Percentiles rank a stretch among this genome's conserved stretches.
phyloP scores from a whole-genome alignment of 371 early-diverging fungal genomes.

The Mortierella sp. region DNA sequence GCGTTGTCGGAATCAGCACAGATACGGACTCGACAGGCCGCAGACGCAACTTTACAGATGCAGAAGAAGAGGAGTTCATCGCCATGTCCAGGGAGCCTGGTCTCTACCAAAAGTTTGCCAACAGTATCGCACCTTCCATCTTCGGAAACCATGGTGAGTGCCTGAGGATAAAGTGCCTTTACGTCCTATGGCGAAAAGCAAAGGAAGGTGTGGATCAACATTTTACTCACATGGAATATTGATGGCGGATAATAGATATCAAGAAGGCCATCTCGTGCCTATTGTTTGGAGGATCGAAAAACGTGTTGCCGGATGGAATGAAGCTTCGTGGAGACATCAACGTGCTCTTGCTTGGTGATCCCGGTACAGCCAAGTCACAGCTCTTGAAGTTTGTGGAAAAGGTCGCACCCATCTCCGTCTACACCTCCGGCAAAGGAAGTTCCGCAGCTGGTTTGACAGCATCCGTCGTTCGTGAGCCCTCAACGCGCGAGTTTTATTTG shows the following conservation, averaged over 20 bases:
- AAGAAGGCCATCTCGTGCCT: conserved; percentile 98
- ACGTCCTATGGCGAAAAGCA: no score
- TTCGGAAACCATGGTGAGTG: conserved; percentile 81
- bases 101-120: conserved; percentile 89
- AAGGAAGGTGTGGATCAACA: no score
- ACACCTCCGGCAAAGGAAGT: conserved; percentile 98
- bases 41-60: conserved; percentile 77
- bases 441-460: conserved; percentile 99
- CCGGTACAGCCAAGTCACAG: conserved; percentile 99
- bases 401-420: conserved; percentile 97
- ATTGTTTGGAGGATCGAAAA: conserved; percentile 98
- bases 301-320: conserved; percentile 96
- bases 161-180: neutral
- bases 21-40: conserved; percentile 83
- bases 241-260: conserved; percentile 82
- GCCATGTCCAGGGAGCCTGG: conserved; percentile 88
- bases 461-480: conserved; percentile 91
- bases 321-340: conserved; percentile 99
- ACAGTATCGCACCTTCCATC: conserved; percentile 97
- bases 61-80: conserved; percentile 93
- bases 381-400: conserved; percentile 99
- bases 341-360: conserved; percentile 99
- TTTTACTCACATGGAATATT: no score
- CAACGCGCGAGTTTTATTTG: conserved; percentile 95
- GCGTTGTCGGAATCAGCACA: conserved; percentile 90